Evolutionary conservation across 768 basidiomycete species (phyloP).

Genomic region (Phylloporus sp.): DNA sequence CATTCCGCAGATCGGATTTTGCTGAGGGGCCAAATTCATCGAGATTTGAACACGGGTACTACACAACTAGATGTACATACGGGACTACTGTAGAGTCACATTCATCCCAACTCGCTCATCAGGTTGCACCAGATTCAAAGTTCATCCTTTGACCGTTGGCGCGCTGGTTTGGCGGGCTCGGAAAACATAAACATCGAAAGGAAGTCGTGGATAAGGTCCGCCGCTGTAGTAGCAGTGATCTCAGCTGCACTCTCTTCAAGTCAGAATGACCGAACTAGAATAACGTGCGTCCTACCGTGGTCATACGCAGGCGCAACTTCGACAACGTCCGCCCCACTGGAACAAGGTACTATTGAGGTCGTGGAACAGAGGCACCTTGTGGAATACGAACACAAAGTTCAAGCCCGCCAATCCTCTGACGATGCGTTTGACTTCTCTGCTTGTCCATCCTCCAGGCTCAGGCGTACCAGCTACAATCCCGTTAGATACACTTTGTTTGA

Average conservation of each 20-base stretch:
- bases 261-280: slow-evolving; percentile 5
- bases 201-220: slow-evolving; percentile 44
- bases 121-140: slow-evolving; percentile 11
- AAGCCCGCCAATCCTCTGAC: slow-evolving; percentile 73
- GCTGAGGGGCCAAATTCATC: background rate
- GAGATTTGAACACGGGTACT: background rate
- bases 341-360: background rate
- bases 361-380: background rate
- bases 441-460: slow-evolving; percentile 82
- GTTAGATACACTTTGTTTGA: background rate
- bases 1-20: background rate
- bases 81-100: too few species aligned
- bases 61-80: too few species aligned
- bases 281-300: slow-evolving; percentile 14
- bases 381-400: slow-evolving; percentile 59
- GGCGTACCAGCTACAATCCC: slow-evolving; percentile 65
- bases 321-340: slow-evolving; percentile 22
- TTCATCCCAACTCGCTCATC: background rate
- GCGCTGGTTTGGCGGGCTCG: slow-evolving; percentile 20
- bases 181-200: slow-evolving; percentile 35
- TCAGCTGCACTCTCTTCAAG: slow-evolving; percentile 24
- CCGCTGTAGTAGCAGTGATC: slow-evolving; percentile 40
- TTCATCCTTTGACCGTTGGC: slow-evolving; percentile 16
- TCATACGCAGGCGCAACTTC: slow-evolving; percentile 27
- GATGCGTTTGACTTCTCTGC: slow-evolving; percentile 75